Evolutionary conservation across 2,329 filamentous ascomycete species (phyloP).

Genomic region (Penicillium sp.): DNA sequence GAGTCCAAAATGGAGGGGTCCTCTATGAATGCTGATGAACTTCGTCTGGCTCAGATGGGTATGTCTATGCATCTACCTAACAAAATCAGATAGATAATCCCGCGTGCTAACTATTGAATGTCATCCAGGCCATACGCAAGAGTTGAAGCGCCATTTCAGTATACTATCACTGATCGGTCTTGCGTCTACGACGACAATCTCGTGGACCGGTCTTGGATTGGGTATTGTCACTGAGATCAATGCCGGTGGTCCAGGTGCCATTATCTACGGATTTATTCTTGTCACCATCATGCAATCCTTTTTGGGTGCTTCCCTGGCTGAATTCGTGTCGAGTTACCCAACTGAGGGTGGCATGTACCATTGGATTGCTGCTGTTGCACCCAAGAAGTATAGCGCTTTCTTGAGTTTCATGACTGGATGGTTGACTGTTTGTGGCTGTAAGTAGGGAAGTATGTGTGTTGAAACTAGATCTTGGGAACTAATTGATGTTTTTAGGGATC

Average conservation of each 20-base stretch:
- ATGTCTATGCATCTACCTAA: background rate
- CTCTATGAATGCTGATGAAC: slow-evolving; percentile 45
- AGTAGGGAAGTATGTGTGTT: background rate
- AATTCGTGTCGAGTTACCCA: slow-evolving; percentile 58
- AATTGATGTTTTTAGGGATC: background rate
- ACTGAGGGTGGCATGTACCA: slow-evolving; percentile 60
- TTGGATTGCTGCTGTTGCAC: slow-evolving; percentile 58
- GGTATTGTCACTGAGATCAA: slow-evolving; percentile 56
- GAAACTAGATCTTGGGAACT: no score
- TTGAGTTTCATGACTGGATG: slow-evolving; percentile 56
- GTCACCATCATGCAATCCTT: slow-evolving; percentile 56
- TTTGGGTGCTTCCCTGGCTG: slow-evolving; percentile 53
- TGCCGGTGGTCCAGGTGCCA: slow-evolving; percentile 55
- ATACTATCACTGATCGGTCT: slow-evolving; percentile 9
- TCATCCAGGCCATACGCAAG: slow-evolving; percentile 3
- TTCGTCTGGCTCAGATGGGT: slow-evolving; percentile 47
- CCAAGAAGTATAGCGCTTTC: slow-evolving; percentile 46
- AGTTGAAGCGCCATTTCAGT: slow-evolving; percentile 14
- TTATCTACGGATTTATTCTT: slow-evolving; percentile 40
- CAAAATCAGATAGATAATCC: background rate
- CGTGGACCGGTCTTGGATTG: slow-evolving; percentile 56
- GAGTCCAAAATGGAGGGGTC: slow-evolving; percentile 1
- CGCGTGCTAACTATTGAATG: slow-evolving; percentile 4
- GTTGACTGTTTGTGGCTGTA: slow-evolving; percentile 51
- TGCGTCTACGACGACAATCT: slow-evolving; percentile 28